These are phyloP conservation scores for Exophiala dermatitidis DNA, from an alignment of 2,329 filamentous ascomycete genomes.

Conservation along the genomic window DNA sequence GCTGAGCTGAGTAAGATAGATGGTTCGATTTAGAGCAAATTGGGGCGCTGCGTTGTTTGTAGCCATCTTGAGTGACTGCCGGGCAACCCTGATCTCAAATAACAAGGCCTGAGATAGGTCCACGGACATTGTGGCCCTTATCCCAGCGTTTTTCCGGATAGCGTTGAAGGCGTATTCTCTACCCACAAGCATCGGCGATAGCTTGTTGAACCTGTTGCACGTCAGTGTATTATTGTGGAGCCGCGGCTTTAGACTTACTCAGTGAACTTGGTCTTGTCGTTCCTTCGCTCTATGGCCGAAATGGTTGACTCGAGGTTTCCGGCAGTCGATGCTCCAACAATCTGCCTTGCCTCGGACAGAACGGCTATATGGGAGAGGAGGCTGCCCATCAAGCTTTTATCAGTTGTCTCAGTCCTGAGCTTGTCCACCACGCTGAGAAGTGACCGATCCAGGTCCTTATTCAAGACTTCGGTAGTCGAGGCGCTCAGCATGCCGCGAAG, in stretches of 20 bases:
- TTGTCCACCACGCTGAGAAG: conserved; percentile 1
- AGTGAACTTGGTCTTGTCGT: conserved; percentile 11
- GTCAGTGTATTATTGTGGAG: not conserved
- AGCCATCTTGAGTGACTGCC: conserved; percentile 67
- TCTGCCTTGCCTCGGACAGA: conserved; percentile 18
- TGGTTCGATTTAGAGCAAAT: conserved; percentile 78
- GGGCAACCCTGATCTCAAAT: conserved; percentile 68
- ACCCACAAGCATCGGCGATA: conserved; percentile 72
- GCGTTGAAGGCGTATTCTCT: conserved; percentile 76
- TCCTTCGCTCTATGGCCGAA: conserved; percentile 7
- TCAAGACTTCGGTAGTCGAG: conserved; percentile 9
- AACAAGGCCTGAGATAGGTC: conserved; percentile 58
- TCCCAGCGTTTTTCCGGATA: conserved; percentile 60
- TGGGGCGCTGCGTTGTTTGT: conserved; percentile 75
- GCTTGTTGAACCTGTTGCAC: conserved; percentile 47
- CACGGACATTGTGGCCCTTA: conserved; percentile 56
- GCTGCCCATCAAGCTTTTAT: not conserved
- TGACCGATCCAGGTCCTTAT: conserved; percentile 8
- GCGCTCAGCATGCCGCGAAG: conserved; percentile 11
- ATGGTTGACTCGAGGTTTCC: conserved; percentile 13
- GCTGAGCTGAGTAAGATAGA: conserved; percentile 73
- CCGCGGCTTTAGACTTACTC: conserved; percentile 8
- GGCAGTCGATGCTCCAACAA: conserved; percentile 5
- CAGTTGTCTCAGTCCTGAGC: not conserved
- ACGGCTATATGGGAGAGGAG: conserved; percentile 15